Conservation (phyloP, 305 asterid species). For the Fraxinus nigra region DNA sequence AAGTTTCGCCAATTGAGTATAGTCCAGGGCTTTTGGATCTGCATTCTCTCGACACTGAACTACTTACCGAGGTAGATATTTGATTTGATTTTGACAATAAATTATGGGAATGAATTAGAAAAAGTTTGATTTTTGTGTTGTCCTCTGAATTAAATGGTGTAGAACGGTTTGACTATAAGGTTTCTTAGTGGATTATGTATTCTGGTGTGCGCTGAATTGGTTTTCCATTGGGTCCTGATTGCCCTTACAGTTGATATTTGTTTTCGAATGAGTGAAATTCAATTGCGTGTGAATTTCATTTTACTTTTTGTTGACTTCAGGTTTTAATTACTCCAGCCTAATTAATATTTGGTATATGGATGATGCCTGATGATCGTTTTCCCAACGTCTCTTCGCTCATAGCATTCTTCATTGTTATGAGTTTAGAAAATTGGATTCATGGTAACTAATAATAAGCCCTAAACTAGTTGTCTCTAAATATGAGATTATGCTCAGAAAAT, state of each 20-base stretch:
- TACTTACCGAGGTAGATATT: slow-evolving; percentile 65
- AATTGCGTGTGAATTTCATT: not conserved
- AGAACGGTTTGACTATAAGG: not conserved
- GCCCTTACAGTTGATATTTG: not conserved
- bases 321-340: not conserved
- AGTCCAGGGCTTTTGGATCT: slow-evolving; percentile 98
- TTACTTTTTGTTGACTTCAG: not conserved
- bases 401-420: not conserved
- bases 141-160: not conserved
- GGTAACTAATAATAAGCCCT: not conserved
- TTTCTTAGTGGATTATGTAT: slow-evolving; percentile 1
- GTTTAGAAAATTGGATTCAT: not conserved
- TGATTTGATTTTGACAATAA: not conserved
- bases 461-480: not conserved
- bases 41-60: slow-evolving; percentile 90
- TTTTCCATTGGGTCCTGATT: not conserved
- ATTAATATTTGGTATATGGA: not conserved
- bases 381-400: not conserved
- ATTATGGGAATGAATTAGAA: not conserved
- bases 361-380: slow-evolving; percentile 4
- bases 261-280: not conserved
- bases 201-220: not conserved
- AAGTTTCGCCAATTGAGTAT: slow-evolving; percentile 59
- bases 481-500: not conserved
- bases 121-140: not conserved